Percentiles rank a stretch among this genome's conserved stretches.
Evolutionary conservation across 2,329 filamentous ascomycete species (phyloP).

Genomic region (Fusarium sp.): DNA sequence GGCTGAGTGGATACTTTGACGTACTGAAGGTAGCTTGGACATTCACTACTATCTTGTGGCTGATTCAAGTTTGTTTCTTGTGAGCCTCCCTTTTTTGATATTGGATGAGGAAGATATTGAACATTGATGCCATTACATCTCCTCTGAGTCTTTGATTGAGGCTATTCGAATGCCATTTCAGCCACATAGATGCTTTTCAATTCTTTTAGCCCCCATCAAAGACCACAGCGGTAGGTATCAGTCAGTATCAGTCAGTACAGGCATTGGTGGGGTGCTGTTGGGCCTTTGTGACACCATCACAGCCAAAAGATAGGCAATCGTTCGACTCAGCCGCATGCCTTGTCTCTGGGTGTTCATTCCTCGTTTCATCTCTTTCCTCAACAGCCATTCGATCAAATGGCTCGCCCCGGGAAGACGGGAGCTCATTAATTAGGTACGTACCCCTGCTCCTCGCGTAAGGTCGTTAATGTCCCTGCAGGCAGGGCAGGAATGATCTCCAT

Average conservation of each 20-base stretch:
- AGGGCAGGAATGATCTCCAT: constrained; percentile 6
- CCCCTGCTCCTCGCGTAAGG: neutral
- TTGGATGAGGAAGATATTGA: neutral
- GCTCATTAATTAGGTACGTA: neutral
- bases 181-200: neutral
- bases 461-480: neutral
- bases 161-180: neutral
- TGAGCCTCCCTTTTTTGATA: constrained; percentile 14
- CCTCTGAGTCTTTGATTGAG: neutral
- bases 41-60: constrained; percentile 12
- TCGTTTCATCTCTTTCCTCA: constrained; percentile 13
- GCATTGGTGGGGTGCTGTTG: constrained; percentile 37
- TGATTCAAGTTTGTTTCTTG: constrained; percentile 22
- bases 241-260: neutral
- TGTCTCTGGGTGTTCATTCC: constrained; percentile 18
- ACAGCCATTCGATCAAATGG: neutral
- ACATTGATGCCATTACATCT: neutral
- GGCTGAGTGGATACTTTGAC: constrained; percentile 31
- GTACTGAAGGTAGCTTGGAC: neutral
- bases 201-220: neutral
- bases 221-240: neutral
- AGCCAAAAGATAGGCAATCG: constrained; percentile 21
- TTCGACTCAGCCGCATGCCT: constrained; percentile 40
- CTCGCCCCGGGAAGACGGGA: neutral
- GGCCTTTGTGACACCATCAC: constrained; percentile 40